Evolutionary conservation across 768 basidiomycete genomes (phyloP).

Genomic region (Trametes punicea): DNA sequence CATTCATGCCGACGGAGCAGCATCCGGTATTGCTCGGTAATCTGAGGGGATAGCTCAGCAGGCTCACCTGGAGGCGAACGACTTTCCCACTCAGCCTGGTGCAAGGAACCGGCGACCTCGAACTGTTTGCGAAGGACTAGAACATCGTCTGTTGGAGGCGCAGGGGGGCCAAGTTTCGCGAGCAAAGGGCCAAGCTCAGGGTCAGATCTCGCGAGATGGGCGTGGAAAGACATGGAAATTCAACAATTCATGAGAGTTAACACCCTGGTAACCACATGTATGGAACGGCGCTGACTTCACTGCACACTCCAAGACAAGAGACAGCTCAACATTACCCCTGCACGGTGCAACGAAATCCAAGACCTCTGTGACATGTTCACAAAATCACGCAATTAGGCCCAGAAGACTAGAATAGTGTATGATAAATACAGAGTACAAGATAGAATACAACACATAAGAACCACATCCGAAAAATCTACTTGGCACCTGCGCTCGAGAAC

Average conservation of each 20-base stretch:
- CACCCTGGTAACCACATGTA: too few species aligned
- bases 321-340: too few species aligned
- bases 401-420: constrained; percentile 15
- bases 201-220: neutral
- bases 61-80: neutral
- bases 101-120: neutral
- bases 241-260: too few species aligned
- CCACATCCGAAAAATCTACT: constrained; percentile 39
- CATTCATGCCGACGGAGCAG: too few species aligned
- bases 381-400: neutral
- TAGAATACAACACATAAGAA: constrained; percentile 29
- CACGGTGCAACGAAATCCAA: too few species aligned
- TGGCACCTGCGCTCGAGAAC: constrained; percentile 72
- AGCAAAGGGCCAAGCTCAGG: constrained; percentile 1
- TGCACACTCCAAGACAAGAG: too few species aligned
- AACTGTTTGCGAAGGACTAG: neutral
- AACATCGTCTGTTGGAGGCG: neutral
- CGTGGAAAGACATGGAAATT: neutral
- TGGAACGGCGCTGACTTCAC: too few species aligned
- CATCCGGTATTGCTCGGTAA: too few species aligned
- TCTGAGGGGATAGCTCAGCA: too few species aligned
- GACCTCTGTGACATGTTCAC: too few species aligned
- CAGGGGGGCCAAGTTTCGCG: neutral
- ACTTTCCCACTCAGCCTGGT: constrained; percentile 4
- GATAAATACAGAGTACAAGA: constrained; percentile 21